Evolutionary conservation across 495 filamentous ascomycete genomes (phyloP), one percentile per base, ranked within the genome.

Genomic region (Cercophora sp.): DNA sequence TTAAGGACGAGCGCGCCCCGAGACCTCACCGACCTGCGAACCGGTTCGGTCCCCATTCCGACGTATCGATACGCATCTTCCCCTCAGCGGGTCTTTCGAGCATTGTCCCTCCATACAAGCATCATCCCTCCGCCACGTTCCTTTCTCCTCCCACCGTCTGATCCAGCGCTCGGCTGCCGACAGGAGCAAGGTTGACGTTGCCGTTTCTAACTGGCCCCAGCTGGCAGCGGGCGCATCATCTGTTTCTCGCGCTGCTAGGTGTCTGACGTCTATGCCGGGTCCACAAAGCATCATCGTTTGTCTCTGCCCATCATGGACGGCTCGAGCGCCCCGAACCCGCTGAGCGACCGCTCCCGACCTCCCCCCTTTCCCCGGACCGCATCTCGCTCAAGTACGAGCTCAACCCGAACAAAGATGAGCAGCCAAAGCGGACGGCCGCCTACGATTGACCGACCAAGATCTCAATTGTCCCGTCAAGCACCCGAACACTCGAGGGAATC

Each of bases 351-450:
- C 27, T 35, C 58, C 16, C 58, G 61, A 35, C 56, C 54, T 54
- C 65, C 70, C 22, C 57, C 60, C n/a, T 70, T 61, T 18, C 54
- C 63, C 43, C 66, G 70, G 32, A 62, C 69, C 8, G 56, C 67
- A 22, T 74, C 73, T n/a, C 62, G 71, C 32, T 65, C 71, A 3
- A 74, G 68, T 57, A 51, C 52, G 22, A 42, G 52, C 48, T 47
- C 51, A n/a, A 68, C 63, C 20, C 58, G 70, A 48, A 71, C 65
- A 27, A 64, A 67, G 51, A 67, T 65, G 62, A 71, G 71, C 23
- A 75, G 67, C 52, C 57, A 64, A 35, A 70, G 63, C 54, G 64
- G n/a, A n/a, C 57, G 34, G 11, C 48, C 40, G 20, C 57, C 50
- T 11, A 35, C 47, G 25, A 37, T 44, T 10, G 54, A 55, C 19